Base-by-base conservation (phyloP, 2,329 filamentous ascomycete species). In the Eutypa lata region DNA sequence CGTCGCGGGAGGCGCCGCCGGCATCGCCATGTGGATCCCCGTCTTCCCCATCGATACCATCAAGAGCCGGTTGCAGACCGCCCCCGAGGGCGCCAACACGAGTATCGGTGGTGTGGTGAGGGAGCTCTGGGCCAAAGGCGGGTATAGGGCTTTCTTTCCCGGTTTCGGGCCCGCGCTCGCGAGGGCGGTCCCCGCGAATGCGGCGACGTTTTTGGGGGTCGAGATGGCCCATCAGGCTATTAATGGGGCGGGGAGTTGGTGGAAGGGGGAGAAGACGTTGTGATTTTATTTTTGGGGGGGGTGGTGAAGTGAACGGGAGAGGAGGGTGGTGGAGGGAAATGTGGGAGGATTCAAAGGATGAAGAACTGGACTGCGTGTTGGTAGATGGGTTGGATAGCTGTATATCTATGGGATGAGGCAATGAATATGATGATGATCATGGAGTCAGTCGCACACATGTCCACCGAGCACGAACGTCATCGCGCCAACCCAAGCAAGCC, bases 21-120 rank as follows among this genome's bases (percentile, higher is more conserved):
- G 94, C 67, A 84, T 99, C 24, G 94, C 94, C 57, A 99, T 99
- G 94, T 99, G 94, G 94, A 94, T 97, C 61, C 92, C 94, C 50
- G 92, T 99, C 42, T 99, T 99, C 82, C 94, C 94, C 21, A 82
- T 99, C 59, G 94, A 99, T 68, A 99, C 94, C 0, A 87, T 99
- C 75, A 99, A 99, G 83, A 92, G 88, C 58, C 81, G 92, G 37
- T 76, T 99, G 69, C 94, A 99, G 80, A 96, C 90, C 43, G 91
- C 91, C 42, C n/a, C n/a, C n/a, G n/a, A n/a, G n/a, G 89, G 94
- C 66, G 91, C 91, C 47, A 88, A 88, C 61, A 87, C 91, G 48
- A 90, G 88, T 0, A 84, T 99, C 49, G 82, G 86, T 16, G 86
- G 89, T 7, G 90, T 94, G 31, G 83, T 99, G 49, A 81, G 83